Evolutionary conservation across 192 early-diverging fungal genomes (phyloP).

Genomic region (Coemansia sp.): DNA sequence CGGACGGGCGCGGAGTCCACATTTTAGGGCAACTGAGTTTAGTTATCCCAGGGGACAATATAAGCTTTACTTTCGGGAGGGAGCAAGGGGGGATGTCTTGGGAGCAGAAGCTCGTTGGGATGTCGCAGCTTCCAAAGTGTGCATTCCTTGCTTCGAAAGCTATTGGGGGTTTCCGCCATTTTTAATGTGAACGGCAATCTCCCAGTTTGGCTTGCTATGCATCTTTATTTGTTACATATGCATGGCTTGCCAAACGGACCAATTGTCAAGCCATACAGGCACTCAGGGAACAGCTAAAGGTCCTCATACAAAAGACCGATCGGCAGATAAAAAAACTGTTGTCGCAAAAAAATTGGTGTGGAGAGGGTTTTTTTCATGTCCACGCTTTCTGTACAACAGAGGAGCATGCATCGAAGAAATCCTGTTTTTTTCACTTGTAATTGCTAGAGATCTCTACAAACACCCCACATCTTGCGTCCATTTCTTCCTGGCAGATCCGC

Average conservation of each 20-base stretch:
- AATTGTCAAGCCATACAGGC: not conserved
- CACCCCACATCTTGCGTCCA: not conserved
- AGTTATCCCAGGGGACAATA: not conserved
- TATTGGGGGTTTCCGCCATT: not conserved
- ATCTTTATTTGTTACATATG: constrained; percentile 1
- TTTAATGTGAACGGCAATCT: not conserved
- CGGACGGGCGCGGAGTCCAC: not conserved
- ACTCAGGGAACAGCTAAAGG: not conserved
- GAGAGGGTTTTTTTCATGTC: not conserved
- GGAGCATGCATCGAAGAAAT: not conserved
- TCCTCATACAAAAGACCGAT: not conserved
- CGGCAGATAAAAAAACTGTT: not conserved
- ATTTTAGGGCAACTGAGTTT: not conserved
- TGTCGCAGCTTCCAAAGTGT: too few species aligned
- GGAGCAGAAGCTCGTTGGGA: not conserved
- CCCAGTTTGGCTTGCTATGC: not conserved
- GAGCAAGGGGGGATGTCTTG: not conserved
- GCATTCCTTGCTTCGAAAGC: not conserved
- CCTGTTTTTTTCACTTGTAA: not conserved
- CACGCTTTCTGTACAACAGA: not conserved
- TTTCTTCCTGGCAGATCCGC: not conserved
- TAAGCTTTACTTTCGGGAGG: not conserved
- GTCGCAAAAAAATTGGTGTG: not conserved
- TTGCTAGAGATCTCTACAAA: not conserved
- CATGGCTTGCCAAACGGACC: not conserved